Conservation (phyloP, 2,329 filamentous ascomycete genomes). For the Cordyceps tenuipes region DNA sequence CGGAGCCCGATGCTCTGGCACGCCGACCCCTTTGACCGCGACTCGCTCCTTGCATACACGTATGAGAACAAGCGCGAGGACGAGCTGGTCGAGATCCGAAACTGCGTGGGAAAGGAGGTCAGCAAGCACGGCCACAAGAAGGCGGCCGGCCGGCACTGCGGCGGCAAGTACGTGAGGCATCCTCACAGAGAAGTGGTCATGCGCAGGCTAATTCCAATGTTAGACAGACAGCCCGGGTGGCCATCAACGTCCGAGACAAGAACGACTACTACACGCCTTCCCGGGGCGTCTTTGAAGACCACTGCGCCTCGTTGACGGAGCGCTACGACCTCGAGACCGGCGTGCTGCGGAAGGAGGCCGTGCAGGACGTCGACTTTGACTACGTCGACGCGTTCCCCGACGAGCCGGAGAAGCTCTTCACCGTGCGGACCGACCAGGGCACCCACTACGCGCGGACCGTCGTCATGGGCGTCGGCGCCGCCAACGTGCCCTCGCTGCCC, state of each 20-base stretch:
- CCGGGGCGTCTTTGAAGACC: slow-evolving; percentile 51
- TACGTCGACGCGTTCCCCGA: slow-evolving; percentile 35
- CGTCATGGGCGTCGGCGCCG: slow-evolving; percentile 63
- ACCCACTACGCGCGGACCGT: slow-evolving; percentile 52
- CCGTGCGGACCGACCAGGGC: slow-evolving; percentile 47
- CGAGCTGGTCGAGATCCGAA: slow-evolving; percentile 61
- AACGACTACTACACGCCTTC: slow-evolving; percentile 64
- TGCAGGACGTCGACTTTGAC: slow-evolving; percentile 54
- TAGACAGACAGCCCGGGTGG: slow-evolving; percentile 35
- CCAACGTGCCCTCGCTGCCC: slow-evolving; percentile 47
- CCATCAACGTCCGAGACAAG: slow-evolving; percentile 58
- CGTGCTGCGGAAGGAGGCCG: slow-evolving; percentile 53
- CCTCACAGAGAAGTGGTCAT: neutral
- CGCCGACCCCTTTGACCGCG: slow-evolving; percentile 65
- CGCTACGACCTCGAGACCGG: slow-evolving; percentile 39
- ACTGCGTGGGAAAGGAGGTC: slow-evolving; percentile 70
- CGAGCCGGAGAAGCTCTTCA: slow-evolving; percentile 52
- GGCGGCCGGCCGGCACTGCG: slow-evolving; percentile 26
- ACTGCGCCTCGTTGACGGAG: slow-evolving; percentile 48
- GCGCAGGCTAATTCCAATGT: slow-evolving; percentile 16
- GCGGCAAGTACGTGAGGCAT: slow-evolving; percentile 32
- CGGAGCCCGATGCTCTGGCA: slow-evolving; percentile 81
- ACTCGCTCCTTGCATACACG: slow-evolving; percentile 62
- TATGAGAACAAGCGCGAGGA: slow-evolving; percentile 50
- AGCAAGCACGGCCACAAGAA: slow-evolving; percentile 74